Evolutionary conservation across 345 rosid species (phyloP), one percentile per base, ranked within the genome.

Genomic region (Nephelium lappaceum): DNA sequence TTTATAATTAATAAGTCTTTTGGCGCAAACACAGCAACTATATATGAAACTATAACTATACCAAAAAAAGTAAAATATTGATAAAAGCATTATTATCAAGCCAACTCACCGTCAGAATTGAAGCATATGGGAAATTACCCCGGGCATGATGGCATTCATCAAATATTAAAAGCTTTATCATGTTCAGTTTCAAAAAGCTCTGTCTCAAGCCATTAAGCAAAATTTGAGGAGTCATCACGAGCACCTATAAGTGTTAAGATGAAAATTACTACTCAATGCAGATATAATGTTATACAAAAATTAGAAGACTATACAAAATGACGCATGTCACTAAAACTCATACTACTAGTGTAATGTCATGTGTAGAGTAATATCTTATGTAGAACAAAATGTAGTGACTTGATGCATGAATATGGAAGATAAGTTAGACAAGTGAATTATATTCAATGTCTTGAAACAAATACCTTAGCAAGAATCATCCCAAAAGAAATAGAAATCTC

Each of bases 71-170:
- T 27, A 3, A 11, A 63, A 42, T 47, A 41, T 16, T 6, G 19
- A 38, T 57, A 21, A 39, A 21, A 73, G 11, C 14, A 6, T 25
- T 49, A 61, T n/a, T n/a, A 67, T 67, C n/a, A 55, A 64, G 73
- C 83, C 23, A 11, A 75, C 95, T 91, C 77, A 95, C 99, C 80
- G 53, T 85, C 97, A 94, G 85, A 61, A 95, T 94, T 76, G 85
- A 81, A 77, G 98, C 97, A 82, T 94, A 95, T 11, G 97, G 90
- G 71, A 88, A 85, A 15, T 84, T 86, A 69, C 98, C 95, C 64
- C 88, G 42, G 12, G 98, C 86, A 79, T 95, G 98, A 83, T 96
- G 99, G 71, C 99, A 96, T 81, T 96, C 98, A 88, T 96, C 99
- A 70, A 96, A 12, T 73, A 96, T 84, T 73, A 96, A 82, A 86